Evolutionary conservation across 495 filamentous ascomycete genomes (phyloP).

Genomic region (Aspergillus homomorphus): DNA sequence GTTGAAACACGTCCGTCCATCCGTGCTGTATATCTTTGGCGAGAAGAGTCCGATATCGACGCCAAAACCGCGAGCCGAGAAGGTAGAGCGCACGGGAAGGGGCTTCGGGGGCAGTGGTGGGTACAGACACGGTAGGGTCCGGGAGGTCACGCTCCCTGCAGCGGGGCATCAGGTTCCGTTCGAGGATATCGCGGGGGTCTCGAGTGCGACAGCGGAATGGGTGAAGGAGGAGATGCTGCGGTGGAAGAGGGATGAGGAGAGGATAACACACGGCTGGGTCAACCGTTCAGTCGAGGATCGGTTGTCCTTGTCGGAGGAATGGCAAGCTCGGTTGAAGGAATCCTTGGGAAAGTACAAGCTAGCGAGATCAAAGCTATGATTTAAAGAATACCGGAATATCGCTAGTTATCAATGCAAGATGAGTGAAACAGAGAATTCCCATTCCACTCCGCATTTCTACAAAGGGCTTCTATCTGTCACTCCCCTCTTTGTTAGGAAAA

Average conservation of each 20-base stretch:
- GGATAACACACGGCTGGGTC: not conserved
- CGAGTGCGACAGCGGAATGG: slow-evolving; percentile 1
- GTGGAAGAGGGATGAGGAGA: slow-evolving; percentile 1
- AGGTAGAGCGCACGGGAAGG: slow-evolving; percentile 59
- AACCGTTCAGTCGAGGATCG: not conserved
- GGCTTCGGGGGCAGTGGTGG: slow-evolving; percentile 68
- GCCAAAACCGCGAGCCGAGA: slow-evolving; percentile 44
- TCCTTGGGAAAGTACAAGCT: not conserved
- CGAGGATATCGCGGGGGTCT: slow-evolving; percentile 1
- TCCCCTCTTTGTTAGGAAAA: no score
- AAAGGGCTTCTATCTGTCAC: no score
- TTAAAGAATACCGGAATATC: no score
- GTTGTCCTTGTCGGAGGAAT: not conserved
- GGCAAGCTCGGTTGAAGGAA: not conserved
- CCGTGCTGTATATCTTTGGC: slow-evolving; percentile 66
- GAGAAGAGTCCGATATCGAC: slow-evolving; percentile 44
- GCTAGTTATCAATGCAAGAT: no score
- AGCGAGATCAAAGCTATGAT: not conserved
- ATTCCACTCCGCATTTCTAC: no score
- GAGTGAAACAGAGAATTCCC: no score
- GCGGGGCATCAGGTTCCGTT: slow-evolving; percentile 4
- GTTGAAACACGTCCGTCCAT: slow-evolving; percentile 56
- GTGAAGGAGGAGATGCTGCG: not conserved
- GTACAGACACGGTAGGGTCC: slow-evolving; percentile 49
- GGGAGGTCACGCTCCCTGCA: slow-evolving; percentile 44